These are phyloP conservation scores for Neolentinus lepideus DNA, from an alignment of 1,284 basidiomycete species.

Conservation along the genomic window DNA sequence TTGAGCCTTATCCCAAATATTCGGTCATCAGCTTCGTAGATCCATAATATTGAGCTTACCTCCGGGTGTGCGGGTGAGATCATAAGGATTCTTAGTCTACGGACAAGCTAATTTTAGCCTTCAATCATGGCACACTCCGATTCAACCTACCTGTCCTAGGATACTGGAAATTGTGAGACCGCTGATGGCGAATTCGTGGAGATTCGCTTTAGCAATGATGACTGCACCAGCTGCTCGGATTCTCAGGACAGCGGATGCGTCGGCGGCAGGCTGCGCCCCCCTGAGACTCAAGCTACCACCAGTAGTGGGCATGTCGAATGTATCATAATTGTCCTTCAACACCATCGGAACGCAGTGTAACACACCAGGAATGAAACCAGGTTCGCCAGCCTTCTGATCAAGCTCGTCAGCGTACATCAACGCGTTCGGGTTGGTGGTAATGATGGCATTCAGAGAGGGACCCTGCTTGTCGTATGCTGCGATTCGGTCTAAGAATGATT, in stretches of 20 bases:
- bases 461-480: conserved; percentile 2
- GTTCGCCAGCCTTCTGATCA: neutral
- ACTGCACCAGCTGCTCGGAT: conserved; percentile 2
- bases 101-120: neutral
- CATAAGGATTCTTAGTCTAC: conserved; percentile 4
- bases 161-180: conserved; percentile 1
- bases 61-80: conserved; percentile 3
- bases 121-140: neutral
- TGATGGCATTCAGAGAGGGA: neutral
- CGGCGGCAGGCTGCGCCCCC: conserved; percentile 1
- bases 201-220: conserved; percentile 2
- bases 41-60: neutral
- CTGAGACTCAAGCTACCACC: conserved; percentile 1
- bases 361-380: neutral
- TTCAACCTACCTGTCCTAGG: neutral
- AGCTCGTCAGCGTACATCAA: conserved; percentile 2
- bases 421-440: conserved; percentile 1
- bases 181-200: conserved; percentile 2
- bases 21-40: neutral
- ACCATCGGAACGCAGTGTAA: conserved; percentile 1
- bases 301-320: conserved; percentile 4
- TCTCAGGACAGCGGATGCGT: neutral
- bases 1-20: neutral
- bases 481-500: conserved; percentile 3
- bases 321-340: conserved; percentile 4